Evolutionary conservation across 192 early-diverging fungal species (phyloP), one percentile per base, ranked within the genome.

Genomic region (Rhizophagus sp.): DNA sequence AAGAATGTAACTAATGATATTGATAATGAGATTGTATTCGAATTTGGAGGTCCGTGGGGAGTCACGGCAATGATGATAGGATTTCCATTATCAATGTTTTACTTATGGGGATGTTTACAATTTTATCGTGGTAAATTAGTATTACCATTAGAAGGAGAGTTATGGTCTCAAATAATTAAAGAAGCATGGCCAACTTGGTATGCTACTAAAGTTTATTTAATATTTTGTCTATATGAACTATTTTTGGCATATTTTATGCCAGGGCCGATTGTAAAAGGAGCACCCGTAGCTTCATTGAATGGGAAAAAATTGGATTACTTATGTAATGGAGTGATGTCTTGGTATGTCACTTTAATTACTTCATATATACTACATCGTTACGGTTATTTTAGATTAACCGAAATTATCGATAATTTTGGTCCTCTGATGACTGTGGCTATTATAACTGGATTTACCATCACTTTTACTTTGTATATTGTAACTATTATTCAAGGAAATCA

Each of bases 11-110:
- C 85, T 19, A 76, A 76, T 91, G 92, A 93, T 80, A 88, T 82
- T 76, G 88, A 57, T 57, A 19, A 57, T 57, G 50, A 88, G 81
- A 87, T 94, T 68, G 86, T 92, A 63, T 87, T 88, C 73, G 93
- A 94, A 84, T 94, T 94, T 80, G 92, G 92, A 82, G 93, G 93
- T 17, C 91, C 92, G 8, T 68, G 88, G 33, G 93, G 93, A 34
- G 89, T 89, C 12, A 83, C 85, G 13, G 89, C 90, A 30, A 94
- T 94, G 91, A 93, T 94, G 85, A 61, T 92, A 30, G 90, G 91
- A 27, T 93, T 94, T 79, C 93, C 93, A 68, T 76, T 85, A 63
- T 84, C 93, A 50, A 94, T 94, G 93, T 91, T 87, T 78, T 94
- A 94, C 81, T 89, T 92, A 77, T 93, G 89, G 86, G 85, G 91